Evolutionary conservation across 2,329 filamentous ascomycete genomes (phyloP), one percentile per base, ranked within the genome.

Genomic region (Pseudomassariella vexata): DNA sequence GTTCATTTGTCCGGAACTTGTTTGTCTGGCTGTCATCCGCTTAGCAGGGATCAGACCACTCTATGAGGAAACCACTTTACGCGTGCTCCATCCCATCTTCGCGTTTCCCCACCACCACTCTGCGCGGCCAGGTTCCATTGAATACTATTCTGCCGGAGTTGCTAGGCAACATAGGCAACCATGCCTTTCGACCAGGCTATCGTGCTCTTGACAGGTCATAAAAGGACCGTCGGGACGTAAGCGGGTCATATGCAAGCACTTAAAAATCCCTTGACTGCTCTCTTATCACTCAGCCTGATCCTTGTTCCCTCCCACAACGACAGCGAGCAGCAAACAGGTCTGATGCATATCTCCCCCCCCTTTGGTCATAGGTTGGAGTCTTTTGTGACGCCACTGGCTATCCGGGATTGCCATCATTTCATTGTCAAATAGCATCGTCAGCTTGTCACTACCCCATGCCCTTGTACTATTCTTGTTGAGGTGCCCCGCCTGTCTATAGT

Each of bases 31-130:
- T n/a, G n/a, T n/a, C n/a, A n/a, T n/a, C n/a, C n/a, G n/a, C n/a
- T 7, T 17, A 34, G 22, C 48, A 54, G 43, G 52, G 52, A 42
- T 49, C 27, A 45, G 35, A 53, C 38, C 38, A n/a, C 29, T 24
- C 36, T 21, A 27, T 24, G 19, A 27, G 9, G 29, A 44, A 56
- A 55, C 52, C 55, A 57, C 55, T 58, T 57, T 57, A 59, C 55
- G 55, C 55, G 56, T 51, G 44, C 19, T 24, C 45, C 50, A 49
- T 49, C 45, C 46, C 48, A 50, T 53, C 48, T 44, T 48, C 41
- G 41, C 34, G 28, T 30, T 27, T 33, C 40, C 44, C 46, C 44
- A 40, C 50, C 42, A 39, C 28, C 30, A 27, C 34, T 40, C 30
- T 40, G n/a, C n/a, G n/a, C 42, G 35, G 41, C 46, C 42, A 47